A percentile compares a stretch with the other conserved stretches of the same genome.
Evolutionary conservation across 2,329 filamentous ascomycete genomes (phyloP).

Genomic region (Colletotrichum phormii): DNA sequence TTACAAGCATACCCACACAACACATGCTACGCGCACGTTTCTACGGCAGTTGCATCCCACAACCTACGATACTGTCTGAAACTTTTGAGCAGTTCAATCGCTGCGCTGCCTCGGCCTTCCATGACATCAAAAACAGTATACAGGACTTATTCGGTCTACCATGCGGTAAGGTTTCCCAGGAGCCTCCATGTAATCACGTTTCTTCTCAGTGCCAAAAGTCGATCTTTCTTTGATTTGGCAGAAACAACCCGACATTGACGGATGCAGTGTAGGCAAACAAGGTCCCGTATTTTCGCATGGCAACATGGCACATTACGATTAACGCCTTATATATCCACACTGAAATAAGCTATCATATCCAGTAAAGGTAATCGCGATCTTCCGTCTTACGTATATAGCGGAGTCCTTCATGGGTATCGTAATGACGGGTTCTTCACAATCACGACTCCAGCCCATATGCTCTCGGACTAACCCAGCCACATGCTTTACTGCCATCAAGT

Average conservation of each 20-base stretch:
- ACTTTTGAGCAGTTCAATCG: neutral
- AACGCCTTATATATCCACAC: neutral
- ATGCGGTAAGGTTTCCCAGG: neutral
- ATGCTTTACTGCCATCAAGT: neutral
- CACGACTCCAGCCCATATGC: neutral
- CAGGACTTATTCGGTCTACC: neutral
- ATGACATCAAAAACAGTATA: neutral
- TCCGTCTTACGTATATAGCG: neutral
- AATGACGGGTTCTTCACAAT: neutral
- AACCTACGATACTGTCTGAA: neutral
- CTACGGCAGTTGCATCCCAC: neutral
- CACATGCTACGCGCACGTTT: neutral
- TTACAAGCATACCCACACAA: neutral
- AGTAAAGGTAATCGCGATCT: too few species aligned
- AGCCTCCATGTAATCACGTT: neutral
- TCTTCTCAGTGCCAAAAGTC: neutral
- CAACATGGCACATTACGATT: neutral
- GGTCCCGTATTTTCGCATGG: neutral
- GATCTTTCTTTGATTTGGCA: neutral
- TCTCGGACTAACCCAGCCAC: neutral
- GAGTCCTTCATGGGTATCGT: neutral
- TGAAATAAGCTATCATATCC: neutral
- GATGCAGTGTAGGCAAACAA: too few species aligned
- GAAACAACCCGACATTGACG: neutral
- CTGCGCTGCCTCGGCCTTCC: neutral